Conservation (phyloP, 2,329 filamentous ascomycete species). For the Neonectria neomacrospora region DNA sequence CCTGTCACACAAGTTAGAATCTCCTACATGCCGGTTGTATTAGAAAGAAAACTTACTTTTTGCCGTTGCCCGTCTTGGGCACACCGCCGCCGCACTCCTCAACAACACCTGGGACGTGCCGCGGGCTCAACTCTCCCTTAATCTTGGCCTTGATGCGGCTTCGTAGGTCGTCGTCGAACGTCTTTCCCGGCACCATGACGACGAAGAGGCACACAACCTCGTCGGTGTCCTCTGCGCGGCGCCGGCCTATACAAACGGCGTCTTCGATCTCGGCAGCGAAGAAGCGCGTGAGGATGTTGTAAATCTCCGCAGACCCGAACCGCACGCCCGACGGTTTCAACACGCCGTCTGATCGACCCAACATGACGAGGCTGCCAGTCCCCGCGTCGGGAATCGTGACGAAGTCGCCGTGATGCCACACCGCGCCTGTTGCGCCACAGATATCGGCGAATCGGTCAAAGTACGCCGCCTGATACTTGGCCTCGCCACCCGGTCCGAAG, state of each 20-base stretch:
- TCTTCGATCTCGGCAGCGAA: slow-evolving; percentile 85
- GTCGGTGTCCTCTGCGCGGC: slow-evolving; percentile 77
- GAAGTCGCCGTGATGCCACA: slow-evolving; percentile 98
- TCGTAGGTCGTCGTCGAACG: slow-evolving; percentile 70
- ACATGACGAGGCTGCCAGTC: slow-evolving; percentile 87
- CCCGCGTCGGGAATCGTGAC: slow-evolving; percentile 72
- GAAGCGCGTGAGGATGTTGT: slow-evolving; percentile 89
- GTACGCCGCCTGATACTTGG: slow-evolving; percentile 86
- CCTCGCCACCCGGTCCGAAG: slow-evolving; percentile 73
- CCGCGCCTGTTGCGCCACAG: slow-evolving; percentile 52
- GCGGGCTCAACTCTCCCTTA: slow-evolving; percentile 81
- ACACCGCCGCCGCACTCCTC: slow-evolving; percentile 84
- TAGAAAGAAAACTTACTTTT: slow-evolving; percentile 93
- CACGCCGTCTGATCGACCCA: slow-evolving; percentile 91
- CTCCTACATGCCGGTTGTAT: not conserved
- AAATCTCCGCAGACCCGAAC: slow-evolving; percentile 95
- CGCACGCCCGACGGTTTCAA: slow-evolving; percentile 91
- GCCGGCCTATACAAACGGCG: slow-evolving; percentile 85
- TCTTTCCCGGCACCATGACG: slow-evolving; percentile 72
- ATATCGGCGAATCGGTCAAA: slow-evolving; percentile 80
- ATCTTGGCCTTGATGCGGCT: slow-evolving; percentile 74
- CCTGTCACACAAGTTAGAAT: slow-evolving; percentile 53
- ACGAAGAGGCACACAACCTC: slow-evolving; percentile 92
- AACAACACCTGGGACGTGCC: slow-evolving; percentile 88
- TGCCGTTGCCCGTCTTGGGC: slow-evolving; percentile 92